phyloP scores from a whole-genome alignment of 768 basidiomycete genomes.

The Coprinopsis cinerea region DNA sequence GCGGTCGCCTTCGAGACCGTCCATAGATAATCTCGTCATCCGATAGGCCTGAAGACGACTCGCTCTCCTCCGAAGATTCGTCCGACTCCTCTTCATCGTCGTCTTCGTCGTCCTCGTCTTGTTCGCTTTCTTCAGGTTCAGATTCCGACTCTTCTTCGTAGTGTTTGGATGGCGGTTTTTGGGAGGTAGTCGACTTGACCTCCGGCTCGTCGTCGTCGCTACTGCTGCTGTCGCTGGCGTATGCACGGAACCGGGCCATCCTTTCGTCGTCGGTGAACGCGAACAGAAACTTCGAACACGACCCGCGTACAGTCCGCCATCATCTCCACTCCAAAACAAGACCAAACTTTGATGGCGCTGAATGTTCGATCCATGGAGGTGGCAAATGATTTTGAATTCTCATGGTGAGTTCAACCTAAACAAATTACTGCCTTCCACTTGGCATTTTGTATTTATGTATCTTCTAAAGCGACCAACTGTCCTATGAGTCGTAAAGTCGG shows the following conservation, averaged over 20 bases:
- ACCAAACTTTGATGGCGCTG: no score
- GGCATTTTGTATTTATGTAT: no score
- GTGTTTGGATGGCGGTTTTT: constrained; percentile 10
- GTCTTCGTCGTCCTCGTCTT: constrained; percentile 25
- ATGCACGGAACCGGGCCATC: constrained; percentile 70
- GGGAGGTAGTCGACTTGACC: constrained; percentile 19
- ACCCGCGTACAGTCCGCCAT: no score
- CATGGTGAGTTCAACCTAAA: no score
- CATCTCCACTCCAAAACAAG: no score
- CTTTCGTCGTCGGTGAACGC: neutral
- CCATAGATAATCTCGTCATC: constrained; percentile 39
- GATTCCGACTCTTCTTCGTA: constrained; percentile 1
- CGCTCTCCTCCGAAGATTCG: constrained; percentile 30
- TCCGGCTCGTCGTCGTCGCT: constrained; percentile 47
- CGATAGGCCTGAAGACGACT: constrained; percentile 41
- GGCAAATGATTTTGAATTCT: no score
- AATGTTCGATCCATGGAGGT: no score
- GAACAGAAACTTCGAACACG: no score
- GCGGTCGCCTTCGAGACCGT: constrained; percentile 19
- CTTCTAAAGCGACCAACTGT: no score
- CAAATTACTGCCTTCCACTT: no score
- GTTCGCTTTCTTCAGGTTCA: constrained; percentile 18
- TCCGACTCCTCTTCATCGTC: constrained; percentile 30
- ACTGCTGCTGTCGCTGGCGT: constrained; percentile 55
- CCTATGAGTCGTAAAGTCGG: no score